Evolutionary conservation across 257 asterid species (phyloP), one percentile per base, ranked within the genome.

Genomic region (Capsicum baccatum): DNA sequence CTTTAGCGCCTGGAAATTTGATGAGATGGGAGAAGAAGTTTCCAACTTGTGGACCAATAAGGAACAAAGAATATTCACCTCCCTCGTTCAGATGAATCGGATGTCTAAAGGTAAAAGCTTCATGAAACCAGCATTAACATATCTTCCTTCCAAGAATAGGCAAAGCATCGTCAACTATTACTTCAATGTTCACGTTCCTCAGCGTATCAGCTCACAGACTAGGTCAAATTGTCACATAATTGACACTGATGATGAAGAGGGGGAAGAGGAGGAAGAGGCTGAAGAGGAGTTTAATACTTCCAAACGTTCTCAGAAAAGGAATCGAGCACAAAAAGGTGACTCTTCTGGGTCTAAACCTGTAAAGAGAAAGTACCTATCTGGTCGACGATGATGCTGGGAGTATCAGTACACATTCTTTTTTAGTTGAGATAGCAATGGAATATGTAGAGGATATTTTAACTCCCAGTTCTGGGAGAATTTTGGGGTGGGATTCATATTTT

Each of bases 201-300:
- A 67, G 79, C 71, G 60, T 17, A 84, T 84, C 16, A 39, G 81
- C 35, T 6, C 3, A 35, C 67, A 68, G 59, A 83, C 78, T 16
- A 79, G 68, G 80, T 57, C 76, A 2, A 81, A 79, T 13, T 10
- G 52, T 15, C 16, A 1, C 11, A 9, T 48, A 17, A 44, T 86
- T 37, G 60, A 44, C 76, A 88, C 90, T 2, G 90, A 88, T 56
- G 90, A 86, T 47, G 90, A 88, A 76, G 79, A 48, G 26, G 81
- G 73, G 50, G 39, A 52, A 8, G 62, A 56, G 5, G 83, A 56
- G n/a, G 60, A 73, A 26, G 81, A 44, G 15, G 83, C 33, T 0
- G 60, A 74, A 13, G 63, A 57, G 42, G 74, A 9, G 14, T 15
- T 33, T 33, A 17, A 19, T 73, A 13, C 59, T 21, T 3, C 66